Evolutionary conservation across 2,329 filamentous ascomycete species (phyloP), one percentile per base, ranked within the genome.

Genomic region (Proliferodiscus dingleyae): DNA sequence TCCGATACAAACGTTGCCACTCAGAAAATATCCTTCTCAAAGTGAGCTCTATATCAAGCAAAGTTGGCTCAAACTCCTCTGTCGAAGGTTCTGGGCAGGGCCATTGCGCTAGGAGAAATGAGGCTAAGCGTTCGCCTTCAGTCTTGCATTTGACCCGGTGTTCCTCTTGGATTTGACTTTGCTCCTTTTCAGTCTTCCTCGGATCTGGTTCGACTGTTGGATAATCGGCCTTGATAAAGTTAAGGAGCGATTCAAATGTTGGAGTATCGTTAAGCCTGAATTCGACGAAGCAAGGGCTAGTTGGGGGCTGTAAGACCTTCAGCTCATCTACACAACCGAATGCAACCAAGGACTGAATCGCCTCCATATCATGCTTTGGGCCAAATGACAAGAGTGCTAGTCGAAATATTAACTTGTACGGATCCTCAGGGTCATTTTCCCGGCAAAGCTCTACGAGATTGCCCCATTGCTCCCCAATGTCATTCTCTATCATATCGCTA

Each of bases 1-100:
- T n/a, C n/a, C n/a, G n/a, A n/a, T n/a, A n/a, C n/a, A 77, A 53
- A 0, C 71, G 67, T 4, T 60, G 50, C 75, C 75, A 81, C 41
- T 77, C 70, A 0, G 66, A 66, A 0, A 54, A 50, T 11, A 80
- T 56, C 0, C 58, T 53, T 0, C 63, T 52, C 1, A 77, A 29
- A 3, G 73, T 74, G 9, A 59, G 49, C 0, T 49, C 29, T 5
- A 66, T 18, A 47, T 76, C 57, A 1, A 80, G 22, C 2, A 68
- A 37, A 3, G 65, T 55, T 1, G 45, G 42, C 2, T 49, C 50
- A 6, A 72, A 57, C 0, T 56, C 52, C 0, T 57, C 49, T 1
- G 65, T 15, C 0, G 57, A 59, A 1, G 70, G 68, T 6, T 64
- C 55, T 0, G 49, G 16, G 36, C 65, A 67, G 0, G 77, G 72